Conservation (phyloP, 306 rosid species). For the Medicago ruthenica region DNA sequence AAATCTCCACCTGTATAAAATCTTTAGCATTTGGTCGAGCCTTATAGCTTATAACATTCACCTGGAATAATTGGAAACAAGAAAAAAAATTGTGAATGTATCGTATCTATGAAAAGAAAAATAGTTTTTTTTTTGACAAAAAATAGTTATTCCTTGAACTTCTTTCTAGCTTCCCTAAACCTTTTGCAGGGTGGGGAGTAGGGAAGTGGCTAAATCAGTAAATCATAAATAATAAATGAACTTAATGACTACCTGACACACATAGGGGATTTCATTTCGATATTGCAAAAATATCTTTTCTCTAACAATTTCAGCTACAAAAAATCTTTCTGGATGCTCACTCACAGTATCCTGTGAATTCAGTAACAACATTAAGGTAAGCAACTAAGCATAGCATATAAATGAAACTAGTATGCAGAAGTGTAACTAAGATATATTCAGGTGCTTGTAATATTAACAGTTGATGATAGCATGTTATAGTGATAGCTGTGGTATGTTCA, state of each 20-base stretch:
- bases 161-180: neutral
- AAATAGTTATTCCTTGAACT: constrained; percentile 17
- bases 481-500: neutral
- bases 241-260: constrained; percentile 74
- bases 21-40: constrained; percentile 87
- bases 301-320: constrained; percentile 86
- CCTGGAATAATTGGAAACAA: constrained; percentile 55
- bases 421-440: constrained; percentile 14
- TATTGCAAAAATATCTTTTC: constrained; percentile 97
- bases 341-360: constrained; percentile 85
- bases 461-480: neutral
- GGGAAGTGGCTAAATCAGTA: constrained; percentile 6
- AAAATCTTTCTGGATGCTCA: constrained; percentile 97
- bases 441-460: constrained; percentile 22
- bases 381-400: constrained; percentile 20
- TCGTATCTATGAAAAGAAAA: neutral
- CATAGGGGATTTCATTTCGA: constrained; percentile 91
- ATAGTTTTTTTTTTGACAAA: neutral
- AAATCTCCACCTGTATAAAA: constrained; percentile 86
- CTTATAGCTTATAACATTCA: constrained; percentile 89
- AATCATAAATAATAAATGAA: constrained; percentile 28
- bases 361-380: constrained; percentile 40
- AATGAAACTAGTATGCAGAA: constrained; percentile 33
- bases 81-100: constrained; percentile 5
- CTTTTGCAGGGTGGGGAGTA: constrained; percentile 8